Evolutionary conservation across 306 rosid species (phyloP).

Genomic region (Nissolia schottii): DNA sequence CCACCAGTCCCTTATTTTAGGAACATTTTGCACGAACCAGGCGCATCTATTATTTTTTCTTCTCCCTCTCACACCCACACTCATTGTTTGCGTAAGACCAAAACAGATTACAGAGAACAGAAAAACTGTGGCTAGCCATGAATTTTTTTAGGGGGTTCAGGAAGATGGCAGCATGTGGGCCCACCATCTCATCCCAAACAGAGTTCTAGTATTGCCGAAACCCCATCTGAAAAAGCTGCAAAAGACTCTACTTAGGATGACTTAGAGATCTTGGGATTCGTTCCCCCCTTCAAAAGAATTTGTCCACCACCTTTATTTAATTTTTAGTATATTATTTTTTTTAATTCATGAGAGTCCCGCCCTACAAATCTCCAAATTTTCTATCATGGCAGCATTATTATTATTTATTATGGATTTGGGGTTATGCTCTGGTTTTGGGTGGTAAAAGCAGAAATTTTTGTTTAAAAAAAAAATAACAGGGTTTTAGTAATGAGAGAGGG

Average conservation of each 20-base stretch:
- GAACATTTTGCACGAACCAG: slow-evolving; percentile 39
- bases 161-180: background rate
- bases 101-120: slow-evolving; percentile 3
- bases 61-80: background rate
- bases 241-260: slow-evolving; percentile 47
- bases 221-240: slow-evolving; percentile 64
- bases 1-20: slow-evolving; percentile 62
- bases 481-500: slow-evolving; percentile 14
- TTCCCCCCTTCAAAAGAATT: slow-evolving; percentile 15
- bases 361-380: background rate
- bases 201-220: slow-evolving; percentile 30
- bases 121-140: background rate
- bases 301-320: background rate
- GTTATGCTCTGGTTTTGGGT: background rate
- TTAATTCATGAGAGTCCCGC: background rate
- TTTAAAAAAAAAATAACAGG: background rate
- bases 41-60: slow-evolving; percentile 38
- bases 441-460: slow-evolving; percentile 8
- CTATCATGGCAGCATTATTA: slow-evolving; percentile 11
- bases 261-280: slow-evolving; percentile 50
- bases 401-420: background rate
- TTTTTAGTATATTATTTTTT: background rate
- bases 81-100: background rate
- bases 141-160: background rate
- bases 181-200: slow-evolving; percentile 30